Evolutionary conservation across 2,329 filamentous ascomycete genomes (phyloP).

Genomic region (Diaporthe caulivora): DNA sequence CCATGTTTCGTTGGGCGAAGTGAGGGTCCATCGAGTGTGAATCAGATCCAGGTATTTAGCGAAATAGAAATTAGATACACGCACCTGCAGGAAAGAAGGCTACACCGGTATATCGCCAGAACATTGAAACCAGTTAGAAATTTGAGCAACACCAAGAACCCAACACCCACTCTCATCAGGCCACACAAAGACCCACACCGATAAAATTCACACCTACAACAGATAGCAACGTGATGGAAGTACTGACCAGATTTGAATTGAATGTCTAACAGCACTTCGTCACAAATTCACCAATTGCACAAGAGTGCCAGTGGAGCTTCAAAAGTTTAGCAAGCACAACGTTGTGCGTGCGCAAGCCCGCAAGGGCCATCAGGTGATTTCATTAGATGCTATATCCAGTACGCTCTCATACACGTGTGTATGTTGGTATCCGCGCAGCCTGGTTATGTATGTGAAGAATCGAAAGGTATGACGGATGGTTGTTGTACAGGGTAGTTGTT

Average conservation of each 20-base stretch:
- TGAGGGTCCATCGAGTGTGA: too few relatives aligned
- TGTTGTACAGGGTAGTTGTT: conserved; percentile 31
- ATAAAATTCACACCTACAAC: too few relatives aligned
- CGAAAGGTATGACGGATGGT: conserved; percentile 15
- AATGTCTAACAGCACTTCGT: background rate
- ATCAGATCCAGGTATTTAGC: too few relatives aligned
- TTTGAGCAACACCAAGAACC: too few relatives aligned
- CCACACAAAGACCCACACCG: too few relatives aligned
- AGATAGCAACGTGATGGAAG: too few relatives aligned
- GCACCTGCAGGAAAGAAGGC: too few relatives aligned
- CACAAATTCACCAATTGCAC: background rate
- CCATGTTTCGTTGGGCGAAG: too few relatives aligned
- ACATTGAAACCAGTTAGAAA: too few relatives aligned
- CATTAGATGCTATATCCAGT: conserved; percentile 37
- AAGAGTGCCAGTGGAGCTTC: background rate
- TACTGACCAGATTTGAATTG: background rate
- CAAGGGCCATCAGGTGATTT: conserved; percentile 22
- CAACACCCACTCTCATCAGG: too few relatives aligned
- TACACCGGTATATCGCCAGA: too few relatives aligned
- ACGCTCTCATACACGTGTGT: conserved; percentile 19
- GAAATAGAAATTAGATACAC: too few relatives aligned
- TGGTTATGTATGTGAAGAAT: conserved; percentile 33
- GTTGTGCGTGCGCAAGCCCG: conserved; percentile 1
- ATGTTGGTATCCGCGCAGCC: conserved; percentile 32
- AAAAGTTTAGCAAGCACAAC: background rate